These are phyloP conservation scores for Pogostemon cablin DNA, from an alignment of 257 asterid species.

Conservation along the genomic window DNA sequence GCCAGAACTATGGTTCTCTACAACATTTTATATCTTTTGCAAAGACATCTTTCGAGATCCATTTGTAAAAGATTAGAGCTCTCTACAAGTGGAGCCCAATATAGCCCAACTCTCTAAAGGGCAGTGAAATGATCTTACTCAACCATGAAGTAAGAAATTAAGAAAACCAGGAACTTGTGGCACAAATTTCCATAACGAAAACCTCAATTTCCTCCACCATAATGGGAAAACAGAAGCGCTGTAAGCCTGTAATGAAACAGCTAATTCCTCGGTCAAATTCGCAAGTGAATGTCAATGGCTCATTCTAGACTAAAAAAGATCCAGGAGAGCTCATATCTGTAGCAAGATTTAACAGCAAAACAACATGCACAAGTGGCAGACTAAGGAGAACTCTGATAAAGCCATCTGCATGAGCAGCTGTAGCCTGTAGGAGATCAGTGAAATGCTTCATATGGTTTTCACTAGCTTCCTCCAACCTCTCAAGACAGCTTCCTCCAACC, in stretches of 20 bases:
- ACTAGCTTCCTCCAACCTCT: constrained; percentile 8
- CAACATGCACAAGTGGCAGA: neutral
- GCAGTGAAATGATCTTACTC: too few relatives aligned
- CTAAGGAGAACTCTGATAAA: constrained; percentile 8
- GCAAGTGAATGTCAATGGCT: neutral
- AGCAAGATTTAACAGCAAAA: neutral
- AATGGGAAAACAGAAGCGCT: neutral
- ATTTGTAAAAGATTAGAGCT: too few relatives aligned
- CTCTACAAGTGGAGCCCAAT: too few relatives aligned
- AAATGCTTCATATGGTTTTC: neutral
- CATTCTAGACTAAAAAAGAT: constrained; percentile 1
- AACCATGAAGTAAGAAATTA: neutral
- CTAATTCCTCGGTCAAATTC: constrained; percentile 15
- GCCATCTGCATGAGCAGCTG: neutral
- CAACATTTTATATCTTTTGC: too few relatives aligned
- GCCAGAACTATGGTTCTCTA: too few relatives aligned
- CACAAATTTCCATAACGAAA: neutral
- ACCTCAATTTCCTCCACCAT: neutral
- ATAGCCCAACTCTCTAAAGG: too few relatives aligned
- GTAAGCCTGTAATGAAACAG: neutral
- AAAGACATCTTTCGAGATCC: too few relatives aligned
- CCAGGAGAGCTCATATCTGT: constrained; percentile 17
- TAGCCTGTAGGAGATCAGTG: neutral
- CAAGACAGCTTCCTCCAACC: neutral
- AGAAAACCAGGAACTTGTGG: neutral